These are phyloP conservation scores for Aspergillus glaucus DNA, from an alignment of 2,329 filamentous ascomycete species.

Conservation along the genomic window DNA sequence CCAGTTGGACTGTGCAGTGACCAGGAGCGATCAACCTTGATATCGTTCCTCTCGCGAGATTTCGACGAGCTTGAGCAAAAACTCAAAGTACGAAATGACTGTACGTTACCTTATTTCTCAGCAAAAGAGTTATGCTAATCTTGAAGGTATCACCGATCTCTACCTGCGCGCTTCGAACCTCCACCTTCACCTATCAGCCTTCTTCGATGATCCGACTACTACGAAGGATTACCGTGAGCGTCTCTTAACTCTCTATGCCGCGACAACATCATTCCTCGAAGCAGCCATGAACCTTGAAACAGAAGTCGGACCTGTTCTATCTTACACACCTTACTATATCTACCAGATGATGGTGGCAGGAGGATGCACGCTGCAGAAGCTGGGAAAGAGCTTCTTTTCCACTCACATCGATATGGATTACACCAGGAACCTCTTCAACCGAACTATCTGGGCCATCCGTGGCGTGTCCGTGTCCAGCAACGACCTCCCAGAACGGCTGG, in stretches of 20 bases:
- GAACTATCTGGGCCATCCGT: slow-evolving; percentile 54
- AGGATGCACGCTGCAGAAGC: slow-evolving; percentile 58
- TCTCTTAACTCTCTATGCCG: slow-evolving; percentile 40
- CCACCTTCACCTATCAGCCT: slow-evolving; percentile 44
- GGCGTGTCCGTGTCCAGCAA: slow-evolving; percentile 57
- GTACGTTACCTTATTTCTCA: slow-evolving; percentile 19
- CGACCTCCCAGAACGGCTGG: slow-evolving; percentile 58
- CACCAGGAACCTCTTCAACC: slow-evolving; percentile 52
- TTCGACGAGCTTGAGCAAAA: slow-evolving; percentile 50
- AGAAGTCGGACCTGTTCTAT: slow-evolving; percentile 42
- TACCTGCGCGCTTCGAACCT: slow-evolving; percentile 43
- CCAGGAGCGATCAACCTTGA: slow-evolving; percentile 39
- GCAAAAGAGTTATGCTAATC: slow-evolving; percentile 1
- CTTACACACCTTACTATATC: slow-evolving; percentile 55
- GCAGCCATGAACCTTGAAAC: slow-evolving; percentile 40
- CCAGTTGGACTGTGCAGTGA: slow-evolving; percentile 46
- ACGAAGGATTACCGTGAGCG: slow-evolving; percentile 42
- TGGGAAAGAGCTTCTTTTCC: slow-evolving; percentile 60
- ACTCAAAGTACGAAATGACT: slow-evolving; percentile 34
- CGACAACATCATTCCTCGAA: slow-evolving; percentile 43
- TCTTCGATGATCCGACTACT: slow-evolving; percentile 42
- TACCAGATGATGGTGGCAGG: slow-evolving; percentile 62
- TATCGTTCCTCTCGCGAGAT: slow-evolving; percentile 41
- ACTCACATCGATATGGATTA: slow-evolving; percentile 51
- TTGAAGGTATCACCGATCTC: slow-evolving; percentile 39